A percentile compares a stretch with the other conserved stretches of the same genome.
Evolutionary conservation across 202 grass and related monocot species (phyloP).

Genomic region (Zoysia matrella): DNA sequence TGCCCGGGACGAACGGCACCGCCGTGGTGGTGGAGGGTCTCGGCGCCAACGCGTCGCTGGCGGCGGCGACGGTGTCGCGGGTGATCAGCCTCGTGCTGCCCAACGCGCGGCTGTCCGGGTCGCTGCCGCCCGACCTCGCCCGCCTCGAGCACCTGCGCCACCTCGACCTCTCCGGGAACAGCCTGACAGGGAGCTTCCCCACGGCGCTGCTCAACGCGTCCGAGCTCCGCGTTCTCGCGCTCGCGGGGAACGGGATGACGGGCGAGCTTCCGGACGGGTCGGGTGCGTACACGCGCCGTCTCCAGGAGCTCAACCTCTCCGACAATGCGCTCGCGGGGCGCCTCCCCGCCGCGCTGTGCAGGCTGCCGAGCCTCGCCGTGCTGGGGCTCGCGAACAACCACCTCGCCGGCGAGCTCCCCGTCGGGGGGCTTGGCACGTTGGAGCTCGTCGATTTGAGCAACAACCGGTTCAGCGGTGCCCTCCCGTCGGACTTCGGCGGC

Average conservation of each 20-base stretch:
- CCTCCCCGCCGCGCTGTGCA: too few species aligned
- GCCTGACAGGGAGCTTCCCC: slow-evolving; percentile 59
- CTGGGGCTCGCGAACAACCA: slow-evolving; percentile 56
- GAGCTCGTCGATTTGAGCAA: slow-evolving; percentile 38
- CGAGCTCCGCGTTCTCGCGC: slow-evolving; percentile 75
- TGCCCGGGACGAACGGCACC: not conserved
- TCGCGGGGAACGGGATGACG: slow-evolving; percentile 66
- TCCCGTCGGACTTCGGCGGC: too few species aligned
- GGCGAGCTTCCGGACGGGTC: slow-evolving; percentile 57
- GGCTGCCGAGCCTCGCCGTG: too few species aligned
- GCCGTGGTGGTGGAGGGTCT: not conserved
- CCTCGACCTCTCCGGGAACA: slow-evolving; percentile 83
- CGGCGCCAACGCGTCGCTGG: slow-evolving; percentile 36
- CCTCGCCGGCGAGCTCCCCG: slow-evolving; percentile 57
- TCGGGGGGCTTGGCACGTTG: slow-evolving; percentile 52
- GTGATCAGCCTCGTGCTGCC: slow-evolving; percentile 22
- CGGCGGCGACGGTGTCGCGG: slow-evolving; percentile 68
- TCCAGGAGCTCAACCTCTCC: slow-evolving; percentile 29
- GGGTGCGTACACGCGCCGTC: not conserved
- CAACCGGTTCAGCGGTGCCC: too few species aligned
- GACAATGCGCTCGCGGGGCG: too few species aligned
- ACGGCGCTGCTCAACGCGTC: slow-evolving; percentile 66
- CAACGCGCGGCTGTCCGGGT: too few species aligned
- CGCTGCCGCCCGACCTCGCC: too few species aligned
- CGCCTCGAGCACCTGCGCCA: too few species aligned